Evolutionary conservation across 225 moss, liverwort and hornwort genomes (phyloP).

Genomic region (Straminergon stramineum): DNA sequence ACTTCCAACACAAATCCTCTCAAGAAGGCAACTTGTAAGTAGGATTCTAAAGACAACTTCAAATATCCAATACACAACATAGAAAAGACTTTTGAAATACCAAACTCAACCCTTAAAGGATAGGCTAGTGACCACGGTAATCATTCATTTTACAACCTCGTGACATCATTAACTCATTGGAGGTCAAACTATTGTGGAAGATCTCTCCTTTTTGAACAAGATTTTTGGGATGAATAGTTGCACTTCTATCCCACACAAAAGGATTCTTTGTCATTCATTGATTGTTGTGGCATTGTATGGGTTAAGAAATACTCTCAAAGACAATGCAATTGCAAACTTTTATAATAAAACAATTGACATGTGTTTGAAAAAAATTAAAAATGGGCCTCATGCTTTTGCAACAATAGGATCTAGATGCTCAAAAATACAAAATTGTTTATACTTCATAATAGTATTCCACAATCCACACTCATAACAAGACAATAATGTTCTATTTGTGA

Average conservation of each 20-base stretch:
- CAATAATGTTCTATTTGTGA: neutral
- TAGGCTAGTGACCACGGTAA: no score
- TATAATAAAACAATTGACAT: neutral
- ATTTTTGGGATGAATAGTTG: no score
- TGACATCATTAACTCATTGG: no score
- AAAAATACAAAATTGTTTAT: neutral
- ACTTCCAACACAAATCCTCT: no score
- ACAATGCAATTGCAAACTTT: neutral
- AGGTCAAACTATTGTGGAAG: no score
- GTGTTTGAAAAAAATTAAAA: neutral
- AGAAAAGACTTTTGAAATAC: neutral
- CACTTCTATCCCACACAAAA: no score
- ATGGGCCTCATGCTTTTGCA: neutral
- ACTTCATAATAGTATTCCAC: neutral
- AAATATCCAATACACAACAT: no score
- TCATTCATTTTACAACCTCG: no score
- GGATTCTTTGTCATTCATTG: no score
- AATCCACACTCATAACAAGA: neutral
- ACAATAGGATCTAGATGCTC: neutral
- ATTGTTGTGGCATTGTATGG: no score
- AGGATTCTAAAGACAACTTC: no score
- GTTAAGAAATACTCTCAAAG: neutral
- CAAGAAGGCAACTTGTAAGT: accelerated
- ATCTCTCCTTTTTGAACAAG: no score
- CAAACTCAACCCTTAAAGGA: neutral